A percentile compares a stretch with the other conserved stretches of the same genome.
phyloP scores from a whole-genome alignment of 2,329 filamentous ascomycete species.

The Phyllosticta capitalensis region DNA sequence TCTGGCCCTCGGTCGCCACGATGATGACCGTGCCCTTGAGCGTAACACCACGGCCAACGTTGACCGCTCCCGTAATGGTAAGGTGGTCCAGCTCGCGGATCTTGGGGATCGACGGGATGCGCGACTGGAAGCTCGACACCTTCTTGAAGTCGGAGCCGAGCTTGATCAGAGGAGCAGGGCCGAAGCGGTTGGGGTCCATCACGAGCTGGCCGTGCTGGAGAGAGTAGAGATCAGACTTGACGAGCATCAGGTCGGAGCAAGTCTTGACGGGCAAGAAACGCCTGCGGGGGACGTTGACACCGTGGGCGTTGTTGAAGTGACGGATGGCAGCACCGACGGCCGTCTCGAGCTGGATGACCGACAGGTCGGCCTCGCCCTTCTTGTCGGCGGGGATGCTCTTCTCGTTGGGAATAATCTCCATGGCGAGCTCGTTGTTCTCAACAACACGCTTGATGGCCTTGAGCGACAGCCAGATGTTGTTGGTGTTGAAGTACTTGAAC shows the following conservation, averaged over 20 bases:
- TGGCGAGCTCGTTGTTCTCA: slow-evolving; percentile 94
- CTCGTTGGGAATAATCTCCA: slow-evolving; percentile 99
- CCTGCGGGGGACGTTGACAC: slow-evolving; percentile 94
- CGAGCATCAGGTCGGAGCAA: slow-evolving; percentile 97
- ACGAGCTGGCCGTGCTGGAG: slow-evolving; percentile 97
- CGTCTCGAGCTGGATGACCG: slow-evolving; percentile 96
- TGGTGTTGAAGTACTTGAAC: slow-evolving; percentile 99
- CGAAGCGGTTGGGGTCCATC: slow-evolving; percentile 94
- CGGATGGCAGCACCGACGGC: slow-evolving; percentile 97
- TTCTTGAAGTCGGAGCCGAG: slow-evolving; percentile 99
- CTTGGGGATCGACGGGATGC: slow-evolving; percentile 79
- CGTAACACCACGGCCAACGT: slow-evolving; percentile 88
- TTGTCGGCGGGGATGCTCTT: slow-evolving; percentile 98
- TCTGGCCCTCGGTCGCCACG: slow-evolving; percentile 93
- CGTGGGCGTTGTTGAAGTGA: slow-evolving; percentile 97
- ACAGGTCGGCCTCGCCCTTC: slow-evolving; percentile 98
- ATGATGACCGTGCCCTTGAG: slow-evolving; percentile 99
- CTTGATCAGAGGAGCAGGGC: slow-evolving; percentile 96
- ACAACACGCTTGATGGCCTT: slow-evolving; percentile 97
- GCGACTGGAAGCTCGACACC: slow-evolving; percentile 91
- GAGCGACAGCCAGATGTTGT: slow-evolving; percentile 99
- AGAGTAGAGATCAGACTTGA: slow-evolving; percentile 98
- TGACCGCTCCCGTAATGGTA: slow-evolving; percentile 95
- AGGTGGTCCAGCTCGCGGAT: slow-evolving; percentile 89
- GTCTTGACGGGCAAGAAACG: slow-evolving; percentile 99